Percentiles rank a stretch among this genome's conserved stretches.
These are phyloP conservation scores for Penicillium argentinense DNA, from an alignment of 495 filamentous ascomycete species.

Conservation along the genomic window DNA sequence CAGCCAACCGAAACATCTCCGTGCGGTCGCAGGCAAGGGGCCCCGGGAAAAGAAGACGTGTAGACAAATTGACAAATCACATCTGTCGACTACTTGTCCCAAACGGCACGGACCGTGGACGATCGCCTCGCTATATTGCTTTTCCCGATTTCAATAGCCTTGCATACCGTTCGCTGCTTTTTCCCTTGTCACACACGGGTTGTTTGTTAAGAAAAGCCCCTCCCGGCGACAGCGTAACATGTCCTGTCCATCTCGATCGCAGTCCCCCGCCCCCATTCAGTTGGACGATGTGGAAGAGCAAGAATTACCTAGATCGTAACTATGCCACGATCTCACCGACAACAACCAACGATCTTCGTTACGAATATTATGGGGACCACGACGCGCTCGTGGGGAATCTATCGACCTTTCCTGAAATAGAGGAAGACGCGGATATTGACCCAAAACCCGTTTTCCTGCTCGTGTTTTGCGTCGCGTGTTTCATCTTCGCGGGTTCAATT, in stretches of 20 bases:
- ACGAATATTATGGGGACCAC: neutral
- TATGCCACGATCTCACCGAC: conserved; percentile 2
- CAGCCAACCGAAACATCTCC: neutral
- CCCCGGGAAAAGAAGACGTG: neutral
- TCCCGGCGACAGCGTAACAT: neutral
- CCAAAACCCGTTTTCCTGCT: neutral
- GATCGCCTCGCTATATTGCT: neutral
- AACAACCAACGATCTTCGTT: neutral
- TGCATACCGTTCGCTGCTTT: neutral
- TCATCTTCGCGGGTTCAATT: neutral
- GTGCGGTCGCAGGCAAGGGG: neutral
- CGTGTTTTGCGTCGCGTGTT: neutral
- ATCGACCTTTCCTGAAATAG: neutral
- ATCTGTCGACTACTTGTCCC: neutral
- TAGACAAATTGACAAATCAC: neutral
- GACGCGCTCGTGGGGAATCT: neutral
- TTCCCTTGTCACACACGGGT: neutral
- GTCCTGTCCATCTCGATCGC: neutral
- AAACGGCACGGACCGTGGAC: neutral
- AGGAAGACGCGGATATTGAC: neutral
- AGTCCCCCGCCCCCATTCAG: too few species aligned
- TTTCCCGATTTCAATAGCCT: neutral
- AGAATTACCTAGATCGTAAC: conserved; percentile 6
- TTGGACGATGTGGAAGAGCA: conserved; percentile 12
- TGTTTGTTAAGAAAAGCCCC: neutral